Evolutionary conservation across 768 basidiomycete species (phyloP).

Genomic region (Rubroboletus satanas): DNA sequence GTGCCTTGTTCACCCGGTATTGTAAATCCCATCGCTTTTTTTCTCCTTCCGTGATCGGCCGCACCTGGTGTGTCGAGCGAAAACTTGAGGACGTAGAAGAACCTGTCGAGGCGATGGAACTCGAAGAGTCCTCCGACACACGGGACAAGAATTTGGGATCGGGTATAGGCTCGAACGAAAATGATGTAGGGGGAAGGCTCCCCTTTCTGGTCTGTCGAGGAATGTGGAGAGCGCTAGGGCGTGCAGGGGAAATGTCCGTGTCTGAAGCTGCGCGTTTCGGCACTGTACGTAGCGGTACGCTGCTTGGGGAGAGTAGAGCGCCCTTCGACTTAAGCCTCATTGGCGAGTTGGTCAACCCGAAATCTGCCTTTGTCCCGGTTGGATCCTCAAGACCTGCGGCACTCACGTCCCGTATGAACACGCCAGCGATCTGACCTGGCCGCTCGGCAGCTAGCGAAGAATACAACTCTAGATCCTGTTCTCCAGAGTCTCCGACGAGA

Average conservation of each 20-base stretch:
- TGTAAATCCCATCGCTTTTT: constrained; percentile 58
- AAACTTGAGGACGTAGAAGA: constrained; percentile 22
- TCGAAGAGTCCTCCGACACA: constrained; percentile 27
- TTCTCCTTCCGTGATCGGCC: constrained; percentile 47
- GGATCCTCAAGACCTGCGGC: constrained; percentile 52
- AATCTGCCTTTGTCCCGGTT: constrained; percentile 40
- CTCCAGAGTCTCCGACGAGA: constrained; percentile 88
- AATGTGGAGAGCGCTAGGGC: constrained; percentile 8
- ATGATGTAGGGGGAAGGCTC: constrained; percentile 13
- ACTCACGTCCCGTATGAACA: constrained; percentile 81
- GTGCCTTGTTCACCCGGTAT: constrained; percentile 57
- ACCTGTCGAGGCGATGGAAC: constrained; percentile 17
- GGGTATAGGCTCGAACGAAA: constrained; percentile 10
- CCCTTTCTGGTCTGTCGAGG: constrained; percentile 12
- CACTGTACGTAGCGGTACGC: background rate
- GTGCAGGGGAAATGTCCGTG: constrained; percentile 9
- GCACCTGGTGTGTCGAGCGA: constrained; percentile 6
- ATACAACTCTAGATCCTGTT: constrained; percentile 94
- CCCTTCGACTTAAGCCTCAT: constrained; percentile 7
- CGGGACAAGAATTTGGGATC: constrained; percentile 6
- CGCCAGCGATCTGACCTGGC: constrained; percentile 64
- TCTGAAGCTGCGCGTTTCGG: constrained; percentile 23
- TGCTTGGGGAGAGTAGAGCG: constrained; percentile 2
- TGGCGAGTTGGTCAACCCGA: background rate
- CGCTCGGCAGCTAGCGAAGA: constrained; percentile 66